A percentile compares a stretch with the other conserved stretches of the same genome.
These are phyloP conservation scores for Xerocomellus chrysenteron DNA, from an alignment of 768 basidiomycete species.

Conservation along the genomic window DNA sequence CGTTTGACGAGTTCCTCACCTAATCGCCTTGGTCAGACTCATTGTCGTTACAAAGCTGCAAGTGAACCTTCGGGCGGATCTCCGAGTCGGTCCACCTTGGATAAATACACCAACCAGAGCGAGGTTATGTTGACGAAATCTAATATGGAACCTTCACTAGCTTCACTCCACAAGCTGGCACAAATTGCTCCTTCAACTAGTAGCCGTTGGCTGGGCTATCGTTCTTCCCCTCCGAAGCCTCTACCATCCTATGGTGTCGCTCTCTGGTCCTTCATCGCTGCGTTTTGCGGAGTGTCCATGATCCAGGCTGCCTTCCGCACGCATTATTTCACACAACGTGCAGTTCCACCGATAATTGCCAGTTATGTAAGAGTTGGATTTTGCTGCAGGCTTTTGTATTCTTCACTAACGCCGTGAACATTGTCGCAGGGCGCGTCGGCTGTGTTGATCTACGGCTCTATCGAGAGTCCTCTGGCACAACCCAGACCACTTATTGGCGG, in stretches of 20 bases:
- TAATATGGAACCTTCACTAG: background rate
- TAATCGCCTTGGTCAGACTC: too few species aligned
- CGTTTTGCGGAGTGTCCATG: constrained; percentile 49
- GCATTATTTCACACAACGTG: constrained; percentile 45
- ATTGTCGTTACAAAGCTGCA: background rate
- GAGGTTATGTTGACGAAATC: background rate
- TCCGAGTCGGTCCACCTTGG: background rate
- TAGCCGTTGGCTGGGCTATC: constrained; percentile 16
- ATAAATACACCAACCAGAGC: background rate
- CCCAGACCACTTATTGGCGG: constrained; percentile 51
- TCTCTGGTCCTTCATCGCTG: constrained; percentile 51
- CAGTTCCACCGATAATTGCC: constrained; percentile 34
- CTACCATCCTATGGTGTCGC: background rate
- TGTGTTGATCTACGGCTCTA: constrained; percentile 52
- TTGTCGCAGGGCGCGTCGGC: constrained; percentile 50
- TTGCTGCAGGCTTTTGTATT: background rate
- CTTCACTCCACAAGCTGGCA: background rate
- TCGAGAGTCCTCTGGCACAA: constrained; percentile 54
- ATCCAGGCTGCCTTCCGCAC: constrained; percentile 52
- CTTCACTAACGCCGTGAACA: background rate
- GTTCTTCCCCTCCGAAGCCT: constrained; percentile 7
- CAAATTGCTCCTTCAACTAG: background rate
- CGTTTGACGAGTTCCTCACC: background rate
- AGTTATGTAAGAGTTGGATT: constrained; percentile 20
- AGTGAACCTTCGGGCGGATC: background rate